Evolutionary conservation across 805 yeast genomes (phyloP), one percentile per base, ranked within the genome.

Genomic region (Starmerella apis): DNA sequence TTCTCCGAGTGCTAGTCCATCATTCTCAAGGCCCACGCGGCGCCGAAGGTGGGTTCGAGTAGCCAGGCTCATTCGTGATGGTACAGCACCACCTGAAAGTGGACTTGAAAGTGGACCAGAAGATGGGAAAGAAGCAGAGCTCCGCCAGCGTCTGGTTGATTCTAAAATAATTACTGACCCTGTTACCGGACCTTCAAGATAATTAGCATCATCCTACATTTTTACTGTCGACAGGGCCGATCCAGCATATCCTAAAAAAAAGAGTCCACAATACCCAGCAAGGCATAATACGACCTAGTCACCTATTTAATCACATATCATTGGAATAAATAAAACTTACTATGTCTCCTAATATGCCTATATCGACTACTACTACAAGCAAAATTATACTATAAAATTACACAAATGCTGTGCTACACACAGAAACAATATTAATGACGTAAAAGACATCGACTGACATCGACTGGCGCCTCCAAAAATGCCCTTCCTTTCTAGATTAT

Each of bases 41-140:
- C 77, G 96, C 63, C 78, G 98, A 70, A 75, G 96, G 63, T 90
- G 98, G 98, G 77, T 90, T 14, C 77, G 98, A 56, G 86, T 94
- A 1, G 98, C 98, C 0, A 94, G 86, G 64, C 71, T 87, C 57
- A 80, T 83, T 7, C 24, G 25, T 23, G 38, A 33, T 23, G 28
- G 42, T 13, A 10, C 27, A 18, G 18, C 23, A n/a, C n/a, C n/a
- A n/a, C n/a, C n/a, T n/a, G n/a, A n/a, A n/a, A n/a, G n/a, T n/a
- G n/a, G n/a, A n/a, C n/a, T n/a, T n/a, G n/a, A n/a, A n/a, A n/a
- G n/a, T n/a, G n/a, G n/a, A 28, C 18, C 25, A 11, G 43, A 24
- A 24, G 20, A 24, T 10, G 27, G 14, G 20, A 23, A 22, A 18
- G 41, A 37, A 27, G 9, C 41, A 16, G 27, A 22, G 41, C 41